phyloP scores from a whole-genome alignment of 2,329 filamentous ascomycete genomes.

The Colletotrichum paranaense region DNA sequence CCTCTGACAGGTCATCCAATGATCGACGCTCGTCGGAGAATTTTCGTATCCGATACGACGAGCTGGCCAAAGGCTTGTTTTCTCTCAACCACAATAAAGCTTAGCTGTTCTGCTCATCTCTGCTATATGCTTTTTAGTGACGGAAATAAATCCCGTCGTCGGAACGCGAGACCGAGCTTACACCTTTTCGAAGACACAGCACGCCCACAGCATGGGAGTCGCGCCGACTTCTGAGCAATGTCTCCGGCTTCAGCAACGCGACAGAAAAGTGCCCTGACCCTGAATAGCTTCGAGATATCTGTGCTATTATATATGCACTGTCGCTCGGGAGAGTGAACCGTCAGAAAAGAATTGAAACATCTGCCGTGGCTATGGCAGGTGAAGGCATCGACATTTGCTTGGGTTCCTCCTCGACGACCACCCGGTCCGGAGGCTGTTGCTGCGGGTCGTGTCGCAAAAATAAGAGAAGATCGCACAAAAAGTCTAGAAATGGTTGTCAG shows the following conservation, averaged over 20 bases:
- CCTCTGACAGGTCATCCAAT: not conserved
- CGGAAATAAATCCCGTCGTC: too few relatives aligned
- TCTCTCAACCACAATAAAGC: too few relatives aligned
- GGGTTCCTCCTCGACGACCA: not conserved
- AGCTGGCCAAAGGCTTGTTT: not conserved
- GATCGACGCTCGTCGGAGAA: not conserved
- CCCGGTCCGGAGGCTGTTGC: not conserved
- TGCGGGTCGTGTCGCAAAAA: not conserved
- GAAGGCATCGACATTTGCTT: not conserved
- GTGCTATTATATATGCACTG: too few relatives aligned
- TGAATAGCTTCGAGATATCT: not conserved
- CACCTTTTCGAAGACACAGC: too few relatives aligned
- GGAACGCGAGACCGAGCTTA: too few relatives aligned
- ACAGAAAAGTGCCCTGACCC: not conserved
- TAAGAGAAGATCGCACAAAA: conserved; percentile 1
- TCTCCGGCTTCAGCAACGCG: not conserved
- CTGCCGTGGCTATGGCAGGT: not conserved
- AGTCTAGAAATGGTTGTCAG: conserved; percentile 31
- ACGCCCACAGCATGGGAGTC: not conserved
- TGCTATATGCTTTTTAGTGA: too few relatives aligned
- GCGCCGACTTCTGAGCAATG: not conserved
- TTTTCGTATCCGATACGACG: not conserved
- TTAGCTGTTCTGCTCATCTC: too few relatives aligned
- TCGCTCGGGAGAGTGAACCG: too few relatives aligned
- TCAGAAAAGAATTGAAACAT: not conserved